Base-by-base conservation (phyloP, 129 eudicot genomes). In the Apium graveolens region DNA sequence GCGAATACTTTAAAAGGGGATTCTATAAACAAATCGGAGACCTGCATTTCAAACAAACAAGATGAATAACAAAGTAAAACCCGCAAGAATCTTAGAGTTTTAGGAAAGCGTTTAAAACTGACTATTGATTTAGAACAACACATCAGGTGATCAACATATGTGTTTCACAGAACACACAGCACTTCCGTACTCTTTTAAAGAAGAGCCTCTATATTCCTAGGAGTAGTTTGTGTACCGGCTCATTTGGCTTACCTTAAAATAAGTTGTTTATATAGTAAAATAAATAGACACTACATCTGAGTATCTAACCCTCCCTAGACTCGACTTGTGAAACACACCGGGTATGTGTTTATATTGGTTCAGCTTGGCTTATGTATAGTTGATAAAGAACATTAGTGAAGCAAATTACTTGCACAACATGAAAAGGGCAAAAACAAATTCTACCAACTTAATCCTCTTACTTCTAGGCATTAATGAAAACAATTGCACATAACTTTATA, bases 1-100 rank as follows among this genome's bases (percentile, higher is more conserved):
- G 96, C 83, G 71, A 95, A 95, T 29, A 95, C 92, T 90, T 91
- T 95, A 88, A 95, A 95, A 63, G 96, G 78, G 24, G 96, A 85
- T 74, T 86, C 86, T 48, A 78, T 39, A 75, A 95, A 95, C 68
- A 91, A 46, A 84, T 88, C 92, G 39, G 98, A 90, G 18, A 91
- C 97, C 98, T 95, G 93, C 81, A 86, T 29, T 79, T 82, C 48
- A 51, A 49, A 68, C 44, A 43, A 68, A 31, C 14, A 31, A 66
- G 39, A 66, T 46, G 53, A 72, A 4, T 72, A 66, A 29, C 62
- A 17, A 73, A 29, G 20, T 13, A n/a, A 74, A 27, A 14, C 29
- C 55, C 26, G 16, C n/a, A 13, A 74, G 48, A 74, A 74, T 44
- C 43, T 5, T 35, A 35, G 8, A 34, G 1, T 34, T 4, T 14